These are phyloP conservation scores for Candida khao-thaluensis DNA, from an alignment of 805 yeast species.

Conservation along the genomic window DNA sequence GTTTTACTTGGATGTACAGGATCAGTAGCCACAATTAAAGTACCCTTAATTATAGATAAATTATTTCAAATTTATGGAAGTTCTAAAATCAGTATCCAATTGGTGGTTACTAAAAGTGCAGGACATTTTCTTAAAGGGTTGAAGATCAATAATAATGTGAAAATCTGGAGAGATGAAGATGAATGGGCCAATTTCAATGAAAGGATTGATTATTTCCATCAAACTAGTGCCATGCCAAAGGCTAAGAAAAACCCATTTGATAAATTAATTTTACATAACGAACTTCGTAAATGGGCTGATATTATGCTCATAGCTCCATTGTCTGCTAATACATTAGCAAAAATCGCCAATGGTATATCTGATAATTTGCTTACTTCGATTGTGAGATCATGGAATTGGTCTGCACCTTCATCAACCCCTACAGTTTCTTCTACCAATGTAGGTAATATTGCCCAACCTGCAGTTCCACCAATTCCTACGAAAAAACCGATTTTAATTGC, in stretches of 20 bases:
- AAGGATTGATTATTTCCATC: conserved; percentile 15
- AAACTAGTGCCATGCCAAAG: conserved; percentile 21
- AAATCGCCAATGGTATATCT: conserved; percentile 43
- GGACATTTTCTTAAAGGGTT: conserved; percentile 65
- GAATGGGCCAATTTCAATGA: conserved; percentile 69
- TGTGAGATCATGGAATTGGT: conserved; percentile 40
- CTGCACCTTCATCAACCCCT: conserved; percentile 8
- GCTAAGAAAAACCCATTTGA: conserved; percentile 34
- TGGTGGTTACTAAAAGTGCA: conserved; percentile 82
- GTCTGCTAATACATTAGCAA: conserved; percentile 46
- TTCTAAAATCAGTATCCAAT: conserved; percentile 71
- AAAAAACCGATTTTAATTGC: conserved; percentile 46
- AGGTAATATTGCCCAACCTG: neutral
- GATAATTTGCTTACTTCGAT: conserved; percentile 45
- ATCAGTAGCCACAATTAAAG: conserved; percentile 92
- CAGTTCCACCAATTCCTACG: conserved; percentile 6
- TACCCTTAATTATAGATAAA: conserved; percentile 85
- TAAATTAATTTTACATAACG: conserved; percentile 42
- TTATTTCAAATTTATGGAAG: conserved; percentile 75
- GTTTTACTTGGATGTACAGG: conserved; percentile 92
- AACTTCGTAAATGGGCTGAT: conserved; percentile 48
- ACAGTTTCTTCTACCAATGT: conserved; percentile 8
- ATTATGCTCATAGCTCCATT: conserved; percentile 46
- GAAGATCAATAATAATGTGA: conserved; percentile 62
- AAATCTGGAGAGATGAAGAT: conserved; percentile 89